A percentile compares a stretch with the other conserved stretches of the same genome.
These are phyloP conservation scores for Saccharomyces hybrid DNA, from an alignment of 1,139 yeast species.

Conservation along the genomic window DNA sequence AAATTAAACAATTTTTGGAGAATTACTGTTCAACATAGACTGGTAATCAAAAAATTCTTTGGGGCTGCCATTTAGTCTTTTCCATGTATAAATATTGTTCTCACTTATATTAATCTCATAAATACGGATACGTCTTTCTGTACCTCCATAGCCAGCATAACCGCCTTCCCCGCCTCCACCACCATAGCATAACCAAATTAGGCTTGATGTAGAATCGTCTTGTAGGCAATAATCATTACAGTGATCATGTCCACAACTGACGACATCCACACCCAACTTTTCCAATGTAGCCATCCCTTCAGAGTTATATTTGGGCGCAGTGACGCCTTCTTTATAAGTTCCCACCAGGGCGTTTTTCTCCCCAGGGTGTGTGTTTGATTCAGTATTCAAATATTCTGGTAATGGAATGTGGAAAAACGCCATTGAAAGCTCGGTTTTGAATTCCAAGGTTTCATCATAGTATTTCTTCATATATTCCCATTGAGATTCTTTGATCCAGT, in stretches of 20 bases:
- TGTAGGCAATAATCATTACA: conserved; percentile 80
- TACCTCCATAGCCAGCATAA: conserved; percentile 85
- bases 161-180: conserved; percentile 95
- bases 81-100: conserved; percentile 60
- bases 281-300: conserved; percentile 53
- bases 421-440: conserved; percentile 47
- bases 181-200: conserved; percentile 83
- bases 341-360: conserved; percentile 47
- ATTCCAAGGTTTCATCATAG: conserved; percentile 25
- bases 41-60: conserved; percentile 48
- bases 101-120: conserved; percentile 54
- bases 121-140: conserved; percentile 62
- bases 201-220: conserved; percentile 31
- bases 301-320: conserved; percentile 67
- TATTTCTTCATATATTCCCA: conserved; percentile 48
- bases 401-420: conserved; percentile 92
- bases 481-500: conserved; percentile 74
- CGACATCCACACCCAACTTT: conserved; percentile 59
- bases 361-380: conserved; percentile 20
- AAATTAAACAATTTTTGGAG: conserved; percentile 24
- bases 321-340: conserved; percentile 56
- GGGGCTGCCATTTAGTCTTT: conserved; percentile 52
- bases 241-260: conserved; percentile 89
- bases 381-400: conserved; percentile 60
- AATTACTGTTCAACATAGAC: conserved; percentile 45